A percentile compares a stretch with the other conserved stretches of the same genome.
Conservation (phyloP, 2,329 filamentous ascomycete species). For the Cordyceps pruinosa region DNA sequence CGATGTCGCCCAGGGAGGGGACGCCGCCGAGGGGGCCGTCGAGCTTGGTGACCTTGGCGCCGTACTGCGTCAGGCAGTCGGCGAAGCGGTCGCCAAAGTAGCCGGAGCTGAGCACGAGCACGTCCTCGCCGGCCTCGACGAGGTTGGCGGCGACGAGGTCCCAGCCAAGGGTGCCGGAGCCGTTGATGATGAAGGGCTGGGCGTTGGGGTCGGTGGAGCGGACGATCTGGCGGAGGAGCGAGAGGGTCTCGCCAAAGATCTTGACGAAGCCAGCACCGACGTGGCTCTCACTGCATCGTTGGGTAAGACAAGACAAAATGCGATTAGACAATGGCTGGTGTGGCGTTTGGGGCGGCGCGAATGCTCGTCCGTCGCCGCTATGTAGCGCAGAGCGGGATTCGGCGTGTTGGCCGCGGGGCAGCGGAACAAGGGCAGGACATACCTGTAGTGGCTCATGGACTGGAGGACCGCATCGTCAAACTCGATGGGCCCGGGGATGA, state of each 20-base stretch:
- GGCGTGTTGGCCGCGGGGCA: not conserved
- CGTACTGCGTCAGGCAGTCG: constrained; percentile 86
- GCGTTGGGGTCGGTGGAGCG: constrained; percentile 74
- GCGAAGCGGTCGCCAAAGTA: constrained; percentile 97
- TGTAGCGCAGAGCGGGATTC: not conserved
- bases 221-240: constrained; percentile 87
- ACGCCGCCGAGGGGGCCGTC: constrained; percentile 83
- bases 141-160: constrained; percentile 93
- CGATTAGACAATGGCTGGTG: too few species aligned
- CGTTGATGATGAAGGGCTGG: constrained; percentile 89
- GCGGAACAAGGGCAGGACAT: constrained; percentile 20
- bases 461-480: constrained; percentile 95
- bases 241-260: constrained; percentile 82
- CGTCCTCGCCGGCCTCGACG: constrained; percentile 81
- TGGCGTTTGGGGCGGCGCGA: not conserved
- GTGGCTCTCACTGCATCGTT: constrained; percentile 75
- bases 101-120: constrained; percentile 86
- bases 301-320: not conserved
- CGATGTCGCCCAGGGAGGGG: constrained; percentile 79
- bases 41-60: constrained; percentile 81
- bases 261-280: constrained; percentile 84
- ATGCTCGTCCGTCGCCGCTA: not conserved
- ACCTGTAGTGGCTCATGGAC: constrained; percentile 94
- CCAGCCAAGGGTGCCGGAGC: constrained; percentile 94
- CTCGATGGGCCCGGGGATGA: constrained; percentile 96